Evolutionary conservation across 2,329 filamentous ascomycete genomes (phyloP).

Genomic region (Ophiocordyceps polyrhachis-furcata): DNA sequence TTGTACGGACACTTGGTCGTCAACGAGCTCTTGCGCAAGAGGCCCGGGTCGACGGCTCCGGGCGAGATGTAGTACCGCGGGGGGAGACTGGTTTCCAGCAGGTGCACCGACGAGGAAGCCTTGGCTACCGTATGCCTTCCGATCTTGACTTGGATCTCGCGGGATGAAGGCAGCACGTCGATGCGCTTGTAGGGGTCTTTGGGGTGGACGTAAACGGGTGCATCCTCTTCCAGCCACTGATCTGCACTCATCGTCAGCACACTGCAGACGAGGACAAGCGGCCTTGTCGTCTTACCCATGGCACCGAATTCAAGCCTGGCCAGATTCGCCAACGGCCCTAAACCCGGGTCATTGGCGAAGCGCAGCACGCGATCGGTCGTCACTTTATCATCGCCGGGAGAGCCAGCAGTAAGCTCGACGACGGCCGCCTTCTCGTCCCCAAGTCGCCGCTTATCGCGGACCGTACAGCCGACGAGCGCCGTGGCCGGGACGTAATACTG

Average conservation of each 20-base stretch:
- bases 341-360: constrained; percentile 18
- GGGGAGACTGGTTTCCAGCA: constrained; percentile 42
- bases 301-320: constrained; percentile 17
- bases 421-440: constrained; percentile 11
- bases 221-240: constrained; percentile 35
- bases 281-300: too few relatives aligned
- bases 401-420: constrained; percentile 12
- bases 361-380: constrained; percentile 16
- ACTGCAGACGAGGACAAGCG: too few relatives aligned
- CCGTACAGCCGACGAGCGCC: constrained; percentile 11
- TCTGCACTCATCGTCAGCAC: too few relatives aligned
- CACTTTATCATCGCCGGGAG: constrained; percentile 7
- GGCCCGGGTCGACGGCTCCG: constrained; percentile 24
- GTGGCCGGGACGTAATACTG: constrained; percentile 21
- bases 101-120: constrained; percentile 26
- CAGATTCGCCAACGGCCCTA: constrained; percentile 14
- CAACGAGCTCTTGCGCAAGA: constrained; percentile 30
- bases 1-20: constrained; percentile 49
- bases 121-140: constrained; percentile 28
- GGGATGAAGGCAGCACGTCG: constrained; percentile 37
- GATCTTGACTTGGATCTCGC: constrained; percentile 30
- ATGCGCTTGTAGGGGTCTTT: constrained; percentile 50
- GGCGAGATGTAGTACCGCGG: constrained; percentile 40
- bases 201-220: constrained; percentile 39
- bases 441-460: constrained; percentile 10